Base-by-base conservation (phyloP, 164 flowering plant genomes). In the Vitis cinerea region DNA sequence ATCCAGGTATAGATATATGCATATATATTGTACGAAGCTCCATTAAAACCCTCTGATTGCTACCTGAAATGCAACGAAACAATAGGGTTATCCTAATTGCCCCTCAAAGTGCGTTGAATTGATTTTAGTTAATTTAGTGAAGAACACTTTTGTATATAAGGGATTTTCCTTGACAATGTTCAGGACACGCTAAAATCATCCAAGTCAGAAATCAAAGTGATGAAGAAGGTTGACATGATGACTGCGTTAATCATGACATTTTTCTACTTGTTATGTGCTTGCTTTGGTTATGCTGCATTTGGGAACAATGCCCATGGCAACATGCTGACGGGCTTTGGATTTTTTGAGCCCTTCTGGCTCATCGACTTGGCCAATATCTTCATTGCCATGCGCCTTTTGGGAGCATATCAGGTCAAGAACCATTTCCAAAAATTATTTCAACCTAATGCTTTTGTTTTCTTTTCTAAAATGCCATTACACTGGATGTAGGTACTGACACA, bases 201-300 rank as follows among this genome's bases (percentile, higher is more conserved):
- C 10, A 87, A 85, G 15, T 76, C 83, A 3, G 91, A 86, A 71
- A 82, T 81, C 78, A 83, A 79, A 72, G 78, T 68, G 73, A 88
- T 89, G 93, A 90, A 84, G 80, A 87, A 74, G 73, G 92, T 89
- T 0, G 77, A 72, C 72, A 1, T 72, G 23, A 58, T 84, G 7
- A 82, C 77, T 0, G 72, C 83, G 3, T 31, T 61, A 0, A 74
- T 73, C 8, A 82, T 89, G 13, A 86, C 85, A 7, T 4, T 67
- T 17, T 80, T 88, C 74, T 88, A 86, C 68, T 12, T 83, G 74
- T 44, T 79, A 73, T 87, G 89, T 65, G 87, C 88, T 10, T 82
- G 85, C 68, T 63, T 82, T n/a, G 96, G 96, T n/a, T 88, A 86
- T 71, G 92, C 88, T 48, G 96, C 93, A 16, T 87, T 88, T 44